Conservation (phyloP, 1,139 yeast species). For the Blastobotrys malaysiensis region DNA sequence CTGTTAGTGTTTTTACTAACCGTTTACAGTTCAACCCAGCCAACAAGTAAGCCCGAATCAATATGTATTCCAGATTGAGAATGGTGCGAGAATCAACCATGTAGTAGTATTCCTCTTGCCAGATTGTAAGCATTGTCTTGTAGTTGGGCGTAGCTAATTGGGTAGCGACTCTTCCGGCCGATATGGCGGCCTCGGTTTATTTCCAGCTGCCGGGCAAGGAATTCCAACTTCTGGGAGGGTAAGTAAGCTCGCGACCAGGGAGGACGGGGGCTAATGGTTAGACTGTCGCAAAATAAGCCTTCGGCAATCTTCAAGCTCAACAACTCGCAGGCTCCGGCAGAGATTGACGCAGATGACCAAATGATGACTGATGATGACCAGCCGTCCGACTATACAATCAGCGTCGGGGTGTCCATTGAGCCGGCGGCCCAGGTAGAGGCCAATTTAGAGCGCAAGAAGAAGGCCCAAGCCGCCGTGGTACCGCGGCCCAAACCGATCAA, state of each 20-base stretch:
- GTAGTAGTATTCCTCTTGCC: conserved; percentile 75
- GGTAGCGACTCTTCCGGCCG: conserved; percentile 51
- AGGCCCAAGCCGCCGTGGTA: conserved; percentile 16
- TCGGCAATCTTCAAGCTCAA: conserved; percentile 86
- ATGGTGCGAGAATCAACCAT: conserved; percentile 63
- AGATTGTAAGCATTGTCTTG: conserved; percentile 38
- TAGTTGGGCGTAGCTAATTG: not conserved
- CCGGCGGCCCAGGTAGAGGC: conserved; percentile 37
- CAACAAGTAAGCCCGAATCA: conserved; percentile 59
- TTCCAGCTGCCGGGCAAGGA: conserved; percentile 78
- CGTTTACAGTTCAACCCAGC: conserved; percentile 30
- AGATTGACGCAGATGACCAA: conserved; percentile 32
- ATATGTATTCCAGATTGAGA: conserved; percentile 55
- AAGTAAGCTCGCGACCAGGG: conserved; percentile 13
- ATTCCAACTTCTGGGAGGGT: conserved; percentile 68
- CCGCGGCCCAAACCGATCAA: conserved; percentile 1
- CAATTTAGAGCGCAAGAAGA: conserved; percentile 9
- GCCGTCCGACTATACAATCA: conserved; percentile 36
- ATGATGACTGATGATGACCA: conserved; percentile 32
- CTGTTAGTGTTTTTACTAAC: conserved; percentile 5
- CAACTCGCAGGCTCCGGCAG: conserved; percentile 35
- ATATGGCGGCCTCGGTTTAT: conserved; percentile 76
- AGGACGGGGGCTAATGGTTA: conserved; percentile 24
- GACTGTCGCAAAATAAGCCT: conserved; percentile 65
- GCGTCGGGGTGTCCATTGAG: conserved; percentile 87